phyloP scores from a whole-genome alignment of 2,329 filamentous ascomycete species.

The Beauveria sp. region DNA sequence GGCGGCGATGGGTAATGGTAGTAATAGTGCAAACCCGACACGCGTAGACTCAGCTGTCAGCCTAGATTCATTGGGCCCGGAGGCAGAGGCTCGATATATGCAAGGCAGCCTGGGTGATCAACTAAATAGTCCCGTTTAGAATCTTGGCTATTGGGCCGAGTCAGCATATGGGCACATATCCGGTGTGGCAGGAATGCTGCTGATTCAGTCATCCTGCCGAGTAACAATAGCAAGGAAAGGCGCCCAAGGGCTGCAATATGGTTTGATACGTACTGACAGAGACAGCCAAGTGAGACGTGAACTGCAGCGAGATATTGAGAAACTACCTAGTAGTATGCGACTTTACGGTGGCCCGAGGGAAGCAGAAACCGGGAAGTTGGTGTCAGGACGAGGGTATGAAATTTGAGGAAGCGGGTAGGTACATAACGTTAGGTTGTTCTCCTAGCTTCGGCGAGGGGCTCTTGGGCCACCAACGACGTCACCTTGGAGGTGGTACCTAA shows the following conservation, averaged over 20 bases:
- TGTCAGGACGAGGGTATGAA: neutral
- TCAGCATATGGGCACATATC: neutral
- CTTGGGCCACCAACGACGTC: neutral
- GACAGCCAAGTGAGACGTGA: neutral
- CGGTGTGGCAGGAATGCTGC: neutral
- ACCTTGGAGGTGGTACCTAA: neutral
- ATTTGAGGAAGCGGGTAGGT: neutral
- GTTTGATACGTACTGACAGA: neutral
- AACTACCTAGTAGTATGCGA: neutral
- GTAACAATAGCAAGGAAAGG: neutral
- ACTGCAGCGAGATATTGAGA: neutral
- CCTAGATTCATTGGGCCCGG: neutral
- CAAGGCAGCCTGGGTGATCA: neutral
- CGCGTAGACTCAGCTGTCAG: neutral
- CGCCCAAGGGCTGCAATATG: neutral
- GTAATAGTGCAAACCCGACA: neutral
- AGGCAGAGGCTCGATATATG: neutral
- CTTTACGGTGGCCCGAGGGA: neutral
- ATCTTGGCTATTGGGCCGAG: neutral
- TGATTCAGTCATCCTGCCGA: neutral
- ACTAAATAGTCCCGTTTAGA: neutral
- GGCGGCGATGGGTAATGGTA: neutral
- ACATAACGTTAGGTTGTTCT: neutral
- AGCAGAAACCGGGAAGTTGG: neutral
- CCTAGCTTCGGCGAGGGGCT: neutral